Conservation (phyloP, 2,329 filamentous ascomycete species). For the Didymella exigua region DNA sequence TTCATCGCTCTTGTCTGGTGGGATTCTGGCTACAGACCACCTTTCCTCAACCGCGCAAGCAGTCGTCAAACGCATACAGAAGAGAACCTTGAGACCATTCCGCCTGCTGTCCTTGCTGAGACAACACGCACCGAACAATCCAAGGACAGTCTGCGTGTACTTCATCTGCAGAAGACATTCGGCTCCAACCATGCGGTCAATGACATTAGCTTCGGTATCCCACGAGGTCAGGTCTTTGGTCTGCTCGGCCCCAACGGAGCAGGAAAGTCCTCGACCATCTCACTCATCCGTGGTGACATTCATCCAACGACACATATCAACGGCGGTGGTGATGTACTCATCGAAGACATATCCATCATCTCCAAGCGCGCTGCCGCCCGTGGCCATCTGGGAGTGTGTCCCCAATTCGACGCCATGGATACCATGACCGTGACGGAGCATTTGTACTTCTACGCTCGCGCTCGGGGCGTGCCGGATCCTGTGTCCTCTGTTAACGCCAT, state of each 20-base stretch:
- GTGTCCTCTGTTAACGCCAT: constrained; percentile 79
- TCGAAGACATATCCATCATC: constrained; percentile 79
- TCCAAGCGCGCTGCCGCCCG: constrained; percentile 73
- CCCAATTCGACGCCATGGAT: constrained; percentile 78
- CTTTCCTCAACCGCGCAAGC: constrained; percentile 53
- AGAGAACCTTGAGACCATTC: constrained; percentile 53
- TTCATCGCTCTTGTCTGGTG: constrained; percentile 78
- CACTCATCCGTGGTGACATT: constrained; percentile 85
- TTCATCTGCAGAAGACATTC: constrained; percentile 82
- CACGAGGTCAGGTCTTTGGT: constrained; percentile 82
- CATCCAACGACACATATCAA: constrained; percentile 64
- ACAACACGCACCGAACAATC: constrained; percentile 65
- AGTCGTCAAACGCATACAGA: constrained; percentile 47
- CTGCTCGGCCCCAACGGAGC: constrained; percentile 90
- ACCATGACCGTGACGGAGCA: constrained; percentile 89
- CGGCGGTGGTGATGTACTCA: constrained; percentile 77
- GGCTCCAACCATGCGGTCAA: constrained; percentile 76
- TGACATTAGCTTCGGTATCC: constrained; percentile 82
- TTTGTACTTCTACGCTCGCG: constrained; percentile 82
- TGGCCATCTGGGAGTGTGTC: constrained; percentile 84
- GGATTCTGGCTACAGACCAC: constrained; percentile 71
- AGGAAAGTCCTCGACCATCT: constrained; percentile 89
- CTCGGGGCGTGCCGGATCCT: constrained; percentile 77
- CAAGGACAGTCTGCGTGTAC: constrained; percentile 74
- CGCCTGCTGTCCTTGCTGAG: constrained; percentile 68